phyloP scores from a whole-genome alignment of 225 moss, liverwort and hornwort genomes.

The Physcomitrium patens region DNA sequence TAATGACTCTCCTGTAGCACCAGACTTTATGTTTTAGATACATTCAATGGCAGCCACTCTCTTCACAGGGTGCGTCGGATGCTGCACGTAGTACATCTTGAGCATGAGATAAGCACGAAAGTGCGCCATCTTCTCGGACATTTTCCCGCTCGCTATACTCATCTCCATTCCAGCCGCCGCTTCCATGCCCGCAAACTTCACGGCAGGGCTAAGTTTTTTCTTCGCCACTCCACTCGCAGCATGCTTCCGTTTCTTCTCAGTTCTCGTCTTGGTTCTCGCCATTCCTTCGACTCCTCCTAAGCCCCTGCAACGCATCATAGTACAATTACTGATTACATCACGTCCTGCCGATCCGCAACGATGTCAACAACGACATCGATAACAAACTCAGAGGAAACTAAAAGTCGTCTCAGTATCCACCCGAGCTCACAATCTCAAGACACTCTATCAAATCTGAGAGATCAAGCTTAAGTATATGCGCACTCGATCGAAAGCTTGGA shows the following conservation, averaged over 20 bases:
- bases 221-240: constrained; percentile 23
- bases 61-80: constrained; percentile 50
- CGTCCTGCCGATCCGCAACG: too few species aligned
- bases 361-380: too few species aligned
- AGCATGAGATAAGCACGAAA: constrained; percentile 48
- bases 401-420: too few species aligned
- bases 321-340: too few species aligned
- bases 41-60: constrained; percentile 47
- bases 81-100: constrained; percentile 46
- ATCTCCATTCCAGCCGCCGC: constrained; percentile 36
- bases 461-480: too few species aligned
- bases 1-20: constrained; percentile 39
- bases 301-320: too few species aligned
- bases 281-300: background rate
- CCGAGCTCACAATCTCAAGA: too few species aligned
- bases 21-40: constrained; percentile 46
- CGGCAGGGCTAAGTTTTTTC: constrained; percentile 33
- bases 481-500: too few species aligned
- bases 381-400: too few species aligned
- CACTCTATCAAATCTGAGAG: too few species aligned
- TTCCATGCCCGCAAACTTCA: constrained; percentile 43
- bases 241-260: background rate
- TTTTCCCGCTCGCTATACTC: constrained; percentile 38
- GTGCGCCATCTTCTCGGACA: constrained; percentile 44
- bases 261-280: constrained; percentile 28